Evolutionary conservation across 2,329 filamentous ascomycete genomes (phyloP).

Genomic region (Colletotrichum caudatum): DNA sequence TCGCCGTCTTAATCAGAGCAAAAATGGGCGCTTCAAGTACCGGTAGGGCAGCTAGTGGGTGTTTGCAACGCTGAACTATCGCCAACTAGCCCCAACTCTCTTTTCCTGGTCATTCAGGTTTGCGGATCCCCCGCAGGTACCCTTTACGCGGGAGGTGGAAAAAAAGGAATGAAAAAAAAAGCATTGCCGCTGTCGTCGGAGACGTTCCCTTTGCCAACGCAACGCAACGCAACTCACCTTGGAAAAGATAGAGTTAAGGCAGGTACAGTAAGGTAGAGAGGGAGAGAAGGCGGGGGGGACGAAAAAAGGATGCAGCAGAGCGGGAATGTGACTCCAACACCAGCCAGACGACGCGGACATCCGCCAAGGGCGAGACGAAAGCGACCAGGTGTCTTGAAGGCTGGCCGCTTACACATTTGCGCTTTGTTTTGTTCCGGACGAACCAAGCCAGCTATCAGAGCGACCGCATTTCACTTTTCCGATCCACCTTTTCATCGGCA

Average conservation of each 20-base stretch:
- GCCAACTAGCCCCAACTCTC: slow-evolving; percentile 35
- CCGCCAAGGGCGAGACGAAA: slow-evolving; percentile 18
- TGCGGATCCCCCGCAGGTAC: slow-evolving; percentile 35
- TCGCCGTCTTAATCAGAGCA: not conserved
- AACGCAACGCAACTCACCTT: not conserved
- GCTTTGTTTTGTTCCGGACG: slow-evolving; percentile 4
- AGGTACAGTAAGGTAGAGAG: not conserved
- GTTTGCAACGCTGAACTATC: slow-evolving; percentile 25
- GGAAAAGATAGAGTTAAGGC: not conserved
- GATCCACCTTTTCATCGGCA: slow-evolving; percentile 1
- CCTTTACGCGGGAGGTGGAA: slow-evolving; percentile 1
- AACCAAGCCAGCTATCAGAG: slow-evolving; percentile 1
- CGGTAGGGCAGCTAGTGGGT: slow-evolving; percentile 28
- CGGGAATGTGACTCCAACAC: not conserved
- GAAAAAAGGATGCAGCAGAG: not conserved
- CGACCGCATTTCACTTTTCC: slow-evolving; percentile 32
- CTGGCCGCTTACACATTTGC: not conserved
- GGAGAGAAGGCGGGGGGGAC: not conserved
- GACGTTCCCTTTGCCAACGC: slow-evolving; percentile 15
- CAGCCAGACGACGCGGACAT: not conserved
- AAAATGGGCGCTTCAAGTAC: slow-evolving; percentile 16
- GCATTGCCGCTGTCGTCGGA: not conserved
- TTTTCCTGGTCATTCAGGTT: slow-evolving; percentile 13
- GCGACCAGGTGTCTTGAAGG: not conserved
- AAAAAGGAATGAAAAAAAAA: not conserved